phyloP scores from a whole-genome alignment of 495 filamentous ascomycete species.

The Tuber microsphaerosporum region DNA sequence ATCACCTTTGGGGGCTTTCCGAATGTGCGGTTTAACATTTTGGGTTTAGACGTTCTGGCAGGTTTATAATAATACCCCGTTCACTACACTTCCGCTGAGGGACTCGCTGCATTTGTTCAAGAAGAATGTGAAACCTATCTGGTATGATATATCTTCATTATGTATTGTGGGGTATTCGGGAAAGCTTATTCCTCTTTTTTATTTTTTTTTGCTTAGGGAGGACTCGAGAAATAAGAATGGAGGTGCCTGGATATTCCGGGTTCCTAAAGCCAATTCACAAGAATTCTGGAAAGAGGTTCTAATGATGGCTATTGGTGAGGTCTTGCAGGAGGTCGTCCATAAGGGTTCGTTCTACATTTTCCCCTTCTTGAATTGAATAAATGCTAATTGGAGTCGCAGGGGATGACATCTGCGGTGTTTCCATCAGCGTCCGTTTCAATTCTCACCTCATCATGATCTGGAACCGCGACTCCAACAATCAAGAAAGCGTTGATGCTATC shows the following conservation, averaged over 20 bases:
- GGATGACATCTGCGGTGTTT: slow-evolving; percentile 74
- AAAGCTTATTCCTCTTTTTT: slow-evolving; percentile 13
- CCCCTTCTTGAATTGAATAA: background rate
- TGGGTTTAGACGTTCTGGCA: slow-evolving; percentile 74
- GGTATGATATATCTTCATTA: slow-evolving; percentile 44
- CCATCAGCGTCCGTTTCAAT: slow-evolving; percentile 65
- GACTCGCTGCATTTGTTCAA: slow-evolving; percentile 88
- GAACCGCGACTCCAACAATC: slow-evolving; percentile 72
- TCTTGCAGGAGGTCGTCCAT: slow-evolving; percentile 67
- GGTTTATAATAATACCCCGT: slow-evolving; percentile 80
- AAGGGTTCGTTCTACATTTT: slow-evolving; percentile 49
- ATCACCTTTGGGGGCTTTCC: background rate
- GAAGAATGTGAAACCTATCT: slow-evolving; percentile 72
- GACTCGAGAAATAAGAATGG: slow-evolving; percentile 74
- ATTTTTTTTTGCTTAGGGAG: slow-evolving; percentile 46
- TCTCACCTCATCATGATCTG: slow-evolving; percentile 75
- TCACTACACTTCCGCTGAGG: slow-evolving; percentile 65
- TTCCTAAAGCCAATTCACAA: slow-evolving; percentile 62
- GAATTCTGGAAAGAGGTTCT: slow-evolving; percentile 76
- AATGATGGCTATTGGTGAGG: slow-evolving; percentile 75
- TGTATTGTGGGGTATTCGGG: background rate
- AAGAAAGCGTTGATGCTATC: slow-evolving; percentile 64
- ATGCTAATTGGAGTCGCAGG: slow-evolving; percentile 44
- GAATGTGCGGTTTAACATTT: background rate
- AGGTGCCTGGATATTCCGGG: slow-evolving; percentile 79